These are phyloP conservation scores for Trichoderma virens DNA, from an alignment of 495 filamentous ascomycete genomes.

Conservation along the genomic window DNA sequence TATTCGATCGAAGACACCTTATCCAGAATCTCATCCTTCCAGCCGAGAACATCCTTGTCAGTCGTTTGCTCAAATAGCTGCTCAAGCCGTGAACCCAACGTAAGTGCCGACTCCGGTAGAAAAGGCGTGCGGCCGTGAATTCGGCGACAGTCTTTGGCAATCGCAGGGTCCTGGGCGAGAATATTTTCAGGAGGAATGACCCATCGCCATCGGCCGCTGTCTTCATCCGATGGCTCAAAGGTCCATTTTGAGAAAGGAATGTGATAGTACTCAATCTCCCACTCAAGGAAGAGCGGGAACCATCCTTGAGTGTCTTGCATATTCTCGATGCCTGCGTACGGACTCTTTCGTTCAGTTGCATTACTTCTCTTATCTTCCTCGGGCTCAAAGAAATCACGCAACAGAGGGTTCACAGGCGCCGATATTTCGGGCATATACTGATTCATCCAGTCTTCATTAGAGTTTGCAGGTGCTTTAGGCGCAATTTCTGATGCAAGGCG, in stretches of 20 bases:
- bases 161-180: neutral
- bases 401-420: too few relatives aligned
- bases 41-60: slow-evolving; percentile 12
- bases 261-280: slow-evolving; percentile 46
- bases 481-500: too few relatives aligned
- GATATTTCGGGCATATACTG: too few relatives aligned
- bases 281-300: slow-evolving; percentile 41
- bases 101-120: neutral
- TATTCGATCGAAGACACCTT: slow-evolving; percentile 21
- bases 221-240: slow-evolving; percentile 12
- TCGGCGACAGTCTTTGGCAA: neutral
- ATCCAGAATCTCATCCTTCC: neutral
- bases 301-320: slow-evolving; percentile 30
- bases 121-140: neutral
- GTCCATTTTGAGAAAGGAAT: slow-evolving; percentile 29
- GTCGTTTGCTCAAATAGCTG: neutral
- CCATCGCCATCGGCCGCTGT: neutral
- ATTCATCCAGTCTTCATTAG: too few relatives aligned
- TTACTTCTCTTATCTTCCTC: too few relatives aligned
- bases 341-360: too few relatives aligned
- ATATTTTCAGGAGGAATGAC: neutral
- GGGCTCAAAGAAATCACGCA: too few relatives aligned
- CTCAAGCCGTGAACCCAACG: neutral
- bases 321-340: neutral
- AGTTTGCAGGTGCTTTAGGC: too few relatives aligned